A percentile compares a stretch with the other conserved stretches of the same genome.
Conservation (phyloP, 1,284 basidiomycete genomes). For the Pisolithus thermaeus region DNA sequence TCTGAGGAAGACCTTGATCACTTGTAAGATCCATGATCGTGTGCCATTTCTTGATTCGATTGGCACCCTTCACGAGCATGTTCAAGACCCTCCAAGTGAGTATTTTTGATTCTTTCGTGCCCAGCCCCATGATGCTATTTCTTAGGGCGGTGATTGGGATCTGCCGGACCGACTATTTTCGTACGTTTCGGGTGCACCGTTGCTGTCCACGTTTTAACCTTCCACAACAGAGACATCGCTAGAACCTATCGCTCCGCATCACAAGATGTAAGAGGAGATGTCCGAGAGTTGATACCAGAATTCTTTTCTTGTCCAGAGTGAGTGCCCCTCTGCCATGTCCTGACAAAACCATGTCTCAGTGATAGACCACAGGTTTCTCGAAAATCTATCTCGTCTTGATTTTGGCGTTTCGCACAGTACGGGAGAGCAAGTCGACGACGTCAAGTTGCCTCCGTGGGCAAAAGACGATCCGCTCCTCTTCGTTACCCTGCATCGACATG, state of each 20-base stretch:
- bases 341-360: background rate
- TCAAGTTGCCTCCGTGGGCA: slow-evolving; percentile 90
- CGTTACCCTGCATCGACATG: slow-evolving; percentile 75
- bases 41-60: slow-evolving; percentile 88
- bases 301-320: slow-evolving; percentile 81
- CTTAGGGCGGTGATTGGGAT: slow-evolving; percentile 88
- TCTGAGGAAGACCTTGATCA: background rate
- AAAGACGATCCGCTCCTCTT: slow-evolving; percentile 82
- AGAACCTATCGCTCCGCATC: slow-evolving; percentile 85
- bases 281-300: slow-evolving; percentile 91
- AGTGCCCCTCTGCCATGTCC: slow-evolving; percentile 12
- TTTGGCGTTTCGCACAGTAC: slow-evolving; percentile 82
- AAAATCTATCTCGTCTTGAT: slow-evolving; percentile 70
- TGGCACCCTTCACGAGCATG: slow-evolving; percentile 89
- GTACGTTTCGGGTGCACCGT: slow-evolving; percentile 30
- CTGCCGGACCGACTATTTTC: slow-evolving; percentile 90
- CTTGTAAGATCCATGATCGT: slow-evolving; percentile 79
- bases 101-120: background rate
- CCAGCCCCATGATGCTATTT: background rate
- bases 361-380: slow-evolving; percentile 49
- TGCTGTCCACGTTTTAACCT: slow-evolving; percentile 8
- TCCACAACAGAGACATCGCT: slow-evolving; percentile 52
- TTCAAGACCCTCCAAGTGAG: slow-evolving; percentile 78
- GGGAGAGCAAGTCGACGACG: slow-evolving; percentile 82
- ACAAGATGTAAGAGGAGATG: slow-evolving; percentile 84